phyloP scores from a whole-genome alignment of 306 rosid genomes.

The Rosa multiflora region DNA sequence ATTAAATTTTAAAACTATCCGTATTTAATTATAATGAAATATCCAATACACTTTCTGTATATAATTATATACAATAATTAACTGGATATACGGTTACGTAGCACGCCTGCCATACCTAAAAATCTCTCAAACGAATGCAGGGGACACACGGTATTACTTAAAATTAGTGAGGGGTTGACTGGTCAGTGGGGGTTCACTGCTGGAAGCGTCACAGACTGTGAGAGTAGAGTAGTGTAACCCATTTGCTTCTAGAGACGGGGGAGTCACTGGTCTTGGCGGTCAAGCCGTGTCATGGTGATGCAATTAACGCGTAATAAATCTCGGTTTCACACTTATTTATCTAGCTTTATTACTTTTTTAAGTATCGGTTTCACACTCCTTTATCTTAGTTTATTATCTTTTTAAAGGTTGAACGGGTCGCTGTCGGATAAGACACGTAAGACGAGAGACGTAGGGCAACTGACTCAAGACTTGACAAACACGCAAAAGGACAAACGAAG shows the following conservation, averaged over 20 bases:
- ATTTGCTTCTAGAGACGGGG: not conserved
- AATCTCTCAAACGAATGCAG: no score
- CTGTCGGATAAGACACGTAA: not conserved
- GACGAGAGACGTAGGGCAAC: not conserved
- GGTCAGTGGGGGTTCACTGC: not conserved
- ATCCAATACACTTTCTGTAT: no score
- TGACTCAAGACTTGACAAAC: conserved; percentile 8
- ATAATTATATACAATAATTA: no score
- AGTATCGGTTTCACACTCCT: not conserved
- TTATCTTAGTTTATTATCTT: not conserved
- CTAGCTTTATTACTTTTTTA: not conserved
- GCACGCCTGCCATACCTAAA: no score
- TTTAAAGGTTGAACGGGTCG: not conserved
- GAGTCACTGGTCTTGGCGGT: not conserved
- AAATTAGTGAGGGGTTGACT: not conserved
- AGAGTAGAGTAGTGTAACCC: not conserved
- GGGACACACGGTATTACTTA: not conserved
- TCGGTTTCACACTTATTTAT: not conserved
- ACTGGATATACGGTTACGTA: no score
- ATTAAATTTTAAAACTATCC: no score
- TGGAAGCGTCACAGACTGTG: not conserved
- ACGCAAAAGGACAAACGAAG: not conserved
- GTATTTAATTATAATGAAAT: no score
- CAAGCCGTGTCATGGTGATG: conserved; percentile 26
- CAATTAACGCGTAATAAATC: conserved; percentile 23